These are phyloP conservation scores for Suillus clintonianus DNA, from an alignment of 768 basidiomycete species.

Conservation along the genomic window DNA sequence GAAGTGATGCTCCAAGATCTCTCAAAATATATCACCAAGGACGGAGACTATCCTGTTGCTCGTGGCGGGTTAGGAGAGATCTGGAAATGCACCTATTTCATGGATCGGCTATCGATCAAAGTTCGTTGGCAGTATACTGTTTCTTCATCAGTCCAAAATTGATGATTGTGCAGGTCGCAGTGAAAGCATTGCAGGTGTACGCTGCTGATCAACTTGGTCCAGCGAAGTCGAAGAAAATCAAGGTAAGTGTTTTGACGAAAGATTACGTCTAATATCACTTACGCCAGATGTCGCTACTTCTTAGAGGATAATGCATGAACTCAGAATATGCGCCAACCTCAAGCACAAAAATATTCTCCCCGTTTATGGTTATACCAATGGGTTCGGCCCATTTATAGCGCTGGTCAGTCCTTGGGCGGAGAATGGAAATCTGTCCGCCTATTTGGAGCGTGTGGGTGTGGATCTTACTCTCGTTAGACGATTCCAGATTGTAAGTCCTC, in stretches of 20 bases:
- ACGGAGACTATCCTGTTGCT: background rate
- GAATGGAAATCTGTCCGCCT: conserved; percentile 21
- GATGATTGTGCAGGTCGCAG: background rate
- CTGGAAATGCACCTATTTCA: background rate
- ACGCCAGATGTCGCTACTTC: background rate
- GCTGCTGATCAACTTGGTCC: background rate
- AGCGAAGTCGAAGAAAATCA: background rate
- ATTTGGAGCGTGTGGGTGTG: conserved; percentile 9
- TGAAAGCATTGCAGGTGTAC: background rate
- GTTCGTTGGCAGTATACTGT: background rate
- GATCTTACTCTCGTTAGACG: conserved; percentile 4
- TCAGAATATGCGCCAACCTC: conserved; percentile 20
- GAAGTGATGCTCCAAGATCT: background rate
- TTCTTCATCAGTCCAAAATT: background rate
- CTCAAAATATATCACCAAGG: background rate
- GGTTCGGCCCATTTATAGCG: conserved; percentile 20
- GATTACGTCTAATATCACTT: background rate
- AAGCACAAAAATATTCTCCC: conserved; percentile 18
- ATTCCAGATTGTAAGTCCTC: conserved; percentile 13
- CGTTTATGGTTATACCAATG: conserved; percentile 15
- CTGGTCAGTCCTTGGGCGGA: conserved; percentile 27
- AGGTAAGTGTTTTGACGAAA: background rate
- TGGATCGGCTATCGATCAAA: background rate
- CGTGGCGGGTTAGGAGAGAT: conserved; percentile 1
- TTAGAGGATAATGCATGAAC: conserved; percentile 20